phyloP scores from a whole-genome alignment of 768 basidiomycete species.

The Boletus reticuloceps region DNA sequence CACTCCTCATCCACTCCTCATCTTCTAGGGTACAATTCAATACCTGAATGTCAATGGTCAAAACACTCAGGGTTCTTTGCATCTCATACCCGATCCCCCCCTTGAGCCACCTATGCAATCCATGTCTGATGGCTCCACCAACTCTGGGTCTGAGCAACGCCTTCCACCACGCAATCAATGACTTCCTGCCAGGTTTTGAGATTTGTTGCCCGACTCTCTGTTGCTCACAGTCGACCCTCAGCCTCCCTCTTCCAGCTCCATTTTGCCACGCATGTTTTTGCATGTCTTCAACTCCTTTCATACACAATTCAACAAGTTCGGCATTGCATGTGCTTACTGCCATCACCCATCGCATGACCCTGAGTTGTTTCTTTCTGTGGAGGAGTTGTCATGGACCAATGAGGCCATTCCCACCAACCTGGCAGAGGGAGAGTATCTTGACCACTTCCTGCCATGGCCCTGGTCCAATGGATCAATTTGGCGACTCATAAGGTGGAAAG shows the following conservation, averaged over 20 bases:
- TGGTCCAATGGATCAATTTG: not conserved
- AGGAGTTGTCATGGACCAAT: not conserved
- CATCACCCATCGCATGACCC: constrained; percentile 3
- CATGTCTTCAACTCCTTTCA: not conserved
- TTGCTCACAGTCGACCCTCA: not conserved
- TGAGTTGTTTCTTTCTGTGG: not conserved
- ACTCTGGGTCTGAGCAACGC: not conserved
- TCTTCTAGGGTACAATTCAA: not conserved
- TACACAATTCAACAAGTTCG: not conserved
- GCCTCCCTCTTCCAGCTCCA: not conserved
- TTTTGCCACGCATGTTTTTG: not conserved
- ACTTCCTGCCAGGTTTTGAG: too few relatives aligned
- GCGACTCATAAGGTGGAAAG: not conserved
- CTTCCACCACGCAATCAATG: too few relatives aligned
- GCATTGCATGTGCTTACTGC: not conserved
- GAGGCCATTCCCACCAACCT: too few relatives aligned
- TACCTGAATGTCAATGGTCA: not conserved
- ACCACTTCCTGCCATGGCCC: not conserved
- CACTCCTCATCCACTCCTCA: too few relatives aligned
- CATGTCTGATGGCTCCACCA: not conserved
- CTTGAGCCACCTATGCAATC: not conserved
- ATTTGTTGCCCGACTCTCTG: not conserved
- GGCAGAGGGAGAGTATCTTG: not conserved
- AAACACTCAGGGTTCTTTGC: not conserved
- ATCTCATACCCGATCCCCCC: too few relatives aligned